These are phyloP conservation scores for Mollisiaceae sp. DNA, from an alignment of 2,329 filamentous ascomycete species.

Conservation along the genomic window DNA sequence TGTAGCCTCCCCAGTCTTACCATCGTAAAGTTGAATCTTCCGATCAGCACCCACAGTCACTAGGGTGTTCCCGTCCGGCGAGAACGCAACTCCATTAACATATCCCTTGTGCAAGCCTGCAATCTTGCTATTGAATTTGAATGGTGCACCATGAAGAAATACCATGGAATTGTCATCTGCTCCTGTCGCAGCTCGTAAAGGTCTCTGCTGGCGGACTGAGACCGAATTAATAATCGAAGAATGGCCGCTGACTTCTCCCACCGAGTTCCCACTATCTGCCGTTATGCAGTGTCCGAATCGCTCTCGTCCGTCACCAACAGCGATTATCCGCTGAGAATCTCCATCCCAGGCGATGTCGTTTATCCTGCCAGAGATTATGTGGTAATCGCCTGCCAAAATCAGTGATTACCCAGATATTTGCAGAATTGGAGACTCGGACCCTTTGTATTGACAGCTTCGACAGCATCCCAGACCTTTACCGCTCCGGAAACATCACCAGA, in stretches of 20 bases:
- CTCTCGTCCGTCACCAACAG: conserved; percentile 93
- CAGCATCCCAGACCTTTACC: conserved; percentile 91
- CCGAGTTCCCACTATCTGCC: conserved; percentile 92
- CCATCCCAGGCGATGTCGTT: conserved; percentile 98
- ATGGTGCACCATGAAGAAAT: conserved; percentile 92
- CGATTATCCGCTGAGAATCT: conserved; percentile 94
- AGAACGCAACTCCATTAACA: conserved; percentile 86
- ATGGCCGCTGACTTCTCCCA: conserved; percentile 93
- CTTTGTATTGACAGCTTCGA: conserved; percentile 83
- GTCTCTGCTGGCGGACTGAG: conserved; percentile 85
- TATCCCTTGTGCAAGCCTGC: conserved; percentile 84
- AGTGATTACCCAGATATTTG: neutral
- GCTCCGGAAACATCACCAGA: conserved; percentile 85
- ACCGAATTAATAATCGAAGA: conserved; percentile 90
- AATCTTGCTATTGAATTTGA: conserved; percentile 91
- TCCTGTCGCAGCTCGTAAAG: conserved; percentile 88
- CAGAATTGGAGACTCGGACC: conserved; percentile 18
- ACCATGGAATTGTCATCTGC: conserved; percentile 89
- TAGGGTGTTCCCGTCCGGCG: conserved; percentile 80
- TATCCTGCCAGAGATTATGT: conserved; percentile 91
- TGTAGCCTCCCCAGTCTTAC: conserved; percentile 87
- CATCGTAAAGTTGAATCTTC: conserved; percentile 93
- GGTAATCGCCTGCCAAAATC: conserved; percentile 72
- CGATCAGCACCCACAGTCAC: conserved; percentile 93
- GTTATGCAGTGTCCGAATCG: conserved; percentile 93